phyloP scores from a whole-genome alignment of 768 basidiomycete genomes.

The Sporobolomyces phaffii region DNA sequence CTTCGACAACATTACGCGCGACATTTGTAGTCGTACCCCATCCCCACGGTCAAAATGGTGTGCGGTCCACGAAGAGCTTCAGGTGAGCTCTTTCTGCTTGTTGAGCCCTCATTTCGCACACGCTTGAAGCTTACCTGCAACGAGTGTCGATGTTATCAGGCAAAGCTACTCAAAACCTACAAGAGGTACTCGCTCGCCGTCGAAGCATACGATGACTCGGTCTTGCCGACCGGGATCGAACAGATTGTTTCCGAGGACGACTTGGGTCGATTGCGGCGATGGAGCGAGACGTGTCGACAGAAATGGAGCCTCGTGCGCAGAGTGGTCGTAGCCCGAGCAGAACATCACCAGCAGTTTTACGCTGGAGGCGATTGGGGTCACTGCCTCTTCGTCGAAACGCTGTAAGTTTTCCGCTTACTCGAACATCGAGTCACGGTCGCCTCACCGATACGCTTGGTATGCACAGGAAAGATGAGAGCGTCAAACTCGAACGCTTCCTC shows the following conservation, averaged over 20 bases:
- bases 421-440: background rate
- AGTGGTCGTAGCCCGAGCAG: constrained; percentile 25
- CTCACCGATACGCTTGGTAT: no score
- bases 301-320: constrained; percentile 23
- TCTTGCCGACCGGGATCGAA: background rate
- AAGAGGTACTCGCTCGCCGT: constrained; percentile 33
- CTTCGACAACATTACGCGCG: constrained; percentile 19
- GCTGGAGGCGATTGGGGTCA: constrained; percentile 34
- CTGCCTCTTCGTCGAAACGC: constrained; percentile 17
- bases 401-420: background rate
- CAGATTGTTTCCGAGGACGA: background rate
- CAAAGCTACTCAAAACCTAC: constrained; percentile 38
- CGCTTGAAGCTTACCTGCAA: background rate
- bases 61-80: constrained; percentile 30
- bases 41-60: constrained; percentile 31
- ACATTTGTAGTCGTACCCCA: background rate
- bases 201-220: constrained; percentile 14
- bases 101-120: no score
- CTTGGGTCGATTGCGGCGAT: background rate
- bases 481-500: constrained; percentile 18
- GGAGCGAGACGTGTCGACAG: constrained; percentile 16
- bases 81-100: constrained; percentile 5
- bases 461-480: constrained; percentile 13
- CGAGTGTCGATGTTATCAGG: no score
- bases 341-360: constrained; percentile 38